Base-by-base conservation (phyloP, 768 basidiomycete genomes). In the Boletus vinaceobasis region DNA sequence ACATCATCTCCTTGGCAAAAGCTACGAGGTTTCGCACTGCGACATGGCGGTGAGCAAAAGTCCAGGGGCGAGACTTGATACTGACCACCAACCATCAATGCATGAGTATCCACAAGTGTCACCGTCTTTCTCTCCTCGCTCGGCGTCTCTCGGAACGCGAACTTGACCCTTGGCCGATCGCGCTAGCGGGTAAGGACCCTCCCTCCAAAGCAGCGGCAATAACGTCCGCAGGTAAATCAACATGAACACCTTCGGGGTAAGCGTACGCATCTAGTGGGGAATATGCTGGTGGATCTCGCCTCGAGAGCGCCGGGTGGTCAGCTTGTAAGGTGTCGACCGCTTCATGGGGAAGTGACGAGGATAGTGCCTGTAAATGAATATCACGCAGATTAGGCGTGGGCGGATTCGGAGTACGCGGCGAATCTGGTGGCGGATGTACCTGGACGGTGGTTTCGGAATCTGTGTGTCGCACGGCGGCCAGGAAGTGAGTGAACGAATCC, bases 181-280 rank as follows among this genome's bases (percentile, higher is more conserved):
- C 73, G 55, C 75, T 80, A 9, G 78, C 61, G n/a, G 89, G 87
- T 33, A 89, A 74, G 15, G 80, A 69, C 42, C 76, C 78, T 8
- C 87, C 87, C 71, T 93, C 94, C 61, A 97, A 72, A 8, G 93
- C 92, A 44, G 91, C 90, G 23, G 90, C 82, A 62, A 97, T 93
- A 53, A 96, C 82, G 61, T 97, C 94, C 33, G 93, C 91, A 26
- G 94, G 94, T 33, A 97, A 76, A 71, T 97, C 92, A 45, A 95
- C 86, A 48, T 90, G 90, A n/a, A 96, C 90, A 31, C 93, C 94
- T 39, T 92, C 93, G 48, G 85, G 77, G 64, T 92, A 91, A 26
- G 84, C 80, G 61, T 78, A 88, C n/a, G 90, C 85, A 65, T 93
- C 90, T 64, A 93, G 72, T n/a, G 91, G 90, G 7, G 90, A 91